Evolutionary conservation across 2,329 filamentous ascomycete species (phyloP), one percentile per base, ranked within the genome.

Genomic region (Alternaria viburni): DNA sequence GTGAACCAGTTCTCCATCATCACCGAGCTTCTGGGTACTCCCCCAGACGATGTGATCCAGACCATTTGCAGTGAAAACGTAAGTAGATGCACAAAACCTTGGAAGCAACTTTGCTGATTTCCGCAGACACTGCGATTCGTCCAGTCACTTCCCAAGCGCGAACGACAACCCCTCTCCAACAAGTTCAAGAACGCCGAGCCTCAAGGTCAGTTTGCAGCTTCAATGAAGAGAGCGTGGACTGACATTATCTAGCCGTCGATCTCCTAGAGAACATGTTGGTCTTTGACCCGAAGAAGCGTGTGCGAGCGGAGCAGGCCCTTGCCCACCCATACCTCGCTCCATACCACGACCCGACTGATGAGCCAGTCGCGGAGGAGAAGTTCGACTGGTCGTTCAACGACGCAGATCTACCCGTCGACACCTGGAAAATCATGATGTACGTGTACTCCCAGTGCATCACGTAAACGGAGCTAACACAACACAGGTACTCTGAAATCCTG

Each of bases 401-500:
- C 74, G 96, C 95, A 51, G 96, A 99, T 78, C 85, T 99, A 61
- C 95, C 96, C 1, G 94, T 98, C 54, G 96, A 99, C 79, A 97
- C 94, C n/a, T 99, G 96, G 96, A 99, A 99, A 85, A 97, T 99
- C 79, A 99, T 98, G 96, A 99, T 99, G 96, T 97, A 86, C 78
- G 78, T 41, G 12, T 11, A 28, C 54, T 21, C 9, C 11, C 32
- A 12, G 11, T 11, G 13, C 4, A 9, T 13, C 6, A 25, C 9
- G 30, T 9, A 26, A 6, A 45, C 17, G 25, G 13, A 47, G 57
- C 71, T 77, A 54, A 78, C 66, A 50, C 6, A 5, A 8, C 8
- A 15, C 73, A 97, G 94, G 93, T 98, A 98, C 86, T 97, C 94
- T 56, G 95, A 98, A 81, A 98, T 99, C 74, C 90, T 98, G 74